phyloP scores from a whole-genome alignment of 2,329 filamentous ascomycete genomes.

The Ophiostoma montium region DNA sequence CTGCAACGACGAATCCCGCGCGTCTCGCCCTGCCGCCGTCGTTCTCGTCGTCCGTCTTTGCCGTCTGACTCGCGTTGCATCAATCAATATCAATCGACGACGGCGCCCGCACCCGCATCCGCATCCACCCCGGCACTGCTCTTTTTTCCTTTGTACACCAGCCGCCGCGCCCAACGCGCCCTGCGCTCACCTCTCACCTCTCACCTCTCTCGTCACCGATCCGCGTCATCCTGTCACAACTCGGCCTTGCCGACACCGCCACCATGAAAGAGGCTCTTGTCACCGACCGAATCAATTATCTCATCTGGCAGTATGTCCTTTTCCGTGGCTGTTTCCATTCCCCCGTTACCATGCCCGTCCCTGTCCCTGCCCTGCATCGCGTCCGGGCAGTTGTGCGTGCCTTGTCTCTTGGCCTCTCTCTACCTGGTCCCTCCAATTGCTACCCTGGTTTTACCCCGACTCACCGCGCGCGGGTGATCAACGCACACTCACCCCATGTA shows the following conservation, averaged over 20 bases:
- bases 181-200: background rate
- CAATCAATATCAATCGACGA: too few species aligned
- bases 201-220: too few species aligned
- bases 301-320: conserved; percentile 52
- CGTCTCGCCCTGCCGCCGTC: background rate
- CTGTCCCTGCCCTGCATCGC: background rate
- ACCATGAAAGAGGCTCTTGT: conserved; percentile 49
- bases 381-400: too few species aligned
- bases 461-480: background rate
- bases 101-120: too few species aligned
- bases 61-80: background rate
- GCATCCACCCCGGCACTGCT: background rate
- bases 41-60: background rate
- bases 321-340: background rate
- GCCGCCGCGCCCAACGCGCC: conserved; percentile 1
- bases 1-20: too few species aligned
- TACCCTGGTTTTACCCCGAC: background rate
- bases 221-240: too few species aligned
- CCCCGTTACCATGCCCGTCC: background rate
- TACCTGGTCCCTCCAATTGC: too few species aligned
- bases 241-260: conserved; percentile 11
- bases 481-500: too few species aligned
- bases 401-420: background rate
- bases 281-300: conserved; percentile 55
- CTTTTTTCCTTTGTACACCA: background rate